Conservation (phyloP, 169 alveolate species). For the Sarcocystis neurona region DNA sequence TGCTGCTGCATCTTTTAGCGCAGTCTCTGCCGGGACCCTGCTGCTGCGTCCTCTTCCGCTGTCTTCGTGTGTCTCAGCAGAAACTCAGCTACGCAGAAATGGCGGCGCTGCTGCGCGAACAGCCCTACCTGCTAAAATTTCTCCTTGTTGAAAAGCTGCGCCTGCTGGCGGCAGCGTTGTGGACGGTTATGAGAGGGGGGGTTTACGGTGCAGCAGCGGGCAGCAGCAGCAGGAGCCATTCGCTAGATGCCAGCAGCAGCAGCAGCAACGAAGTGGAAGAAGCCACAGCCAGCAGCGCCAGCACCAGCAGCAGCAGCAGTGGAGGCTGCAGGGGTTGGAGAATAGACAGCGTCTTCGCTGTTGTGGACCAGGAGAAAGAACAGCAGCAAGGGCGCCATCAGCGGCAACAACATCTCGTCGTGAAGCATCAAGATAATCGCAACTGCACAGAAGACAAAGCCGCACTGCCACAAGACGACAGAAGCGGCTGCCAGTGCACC, state of each 20-base stretch:
- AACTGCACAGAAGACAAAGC: neutral
- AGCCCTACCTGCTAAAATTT: neutral
- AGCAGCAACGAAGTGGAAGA: neutral
- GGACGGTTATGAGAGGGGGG: neutral
- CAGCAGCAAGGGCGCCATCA: neutral
- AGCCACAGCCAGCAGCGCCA: neutral
- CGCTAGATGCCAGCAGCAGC: neutral
- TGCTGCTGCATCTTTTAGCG: slow-evolving; percentile 2
- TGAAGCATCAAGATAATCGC: too few species aligned
- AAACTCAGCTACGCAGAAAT: neutral
- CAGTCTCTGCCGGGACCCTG: neutral
- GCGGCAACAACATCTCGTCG: too few species aligned
- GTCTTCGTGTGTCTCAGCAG: neutral
- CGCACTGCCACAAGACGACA: neutral
- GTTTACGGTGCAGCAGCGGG: neutral
- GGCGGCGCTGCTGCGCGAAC: slow-evolving; percentile 16
- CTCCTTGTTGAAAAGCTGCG: neutral
- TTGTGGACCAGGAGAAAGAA: neutral
- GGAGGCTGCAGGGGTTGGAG: neutral
- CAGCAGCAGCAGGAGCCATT: neutral
- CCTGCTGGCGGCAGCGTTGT: neutral
- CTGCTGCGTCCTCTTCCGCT: neutral
- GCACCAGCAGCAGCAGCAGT: neutral
- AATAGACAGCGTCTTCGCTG: neutral
- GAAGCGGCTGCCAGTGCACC: neutral